Conservation (phyloP, 805 yeast species). For the Wickerhamiella sorbophila region DNA sequence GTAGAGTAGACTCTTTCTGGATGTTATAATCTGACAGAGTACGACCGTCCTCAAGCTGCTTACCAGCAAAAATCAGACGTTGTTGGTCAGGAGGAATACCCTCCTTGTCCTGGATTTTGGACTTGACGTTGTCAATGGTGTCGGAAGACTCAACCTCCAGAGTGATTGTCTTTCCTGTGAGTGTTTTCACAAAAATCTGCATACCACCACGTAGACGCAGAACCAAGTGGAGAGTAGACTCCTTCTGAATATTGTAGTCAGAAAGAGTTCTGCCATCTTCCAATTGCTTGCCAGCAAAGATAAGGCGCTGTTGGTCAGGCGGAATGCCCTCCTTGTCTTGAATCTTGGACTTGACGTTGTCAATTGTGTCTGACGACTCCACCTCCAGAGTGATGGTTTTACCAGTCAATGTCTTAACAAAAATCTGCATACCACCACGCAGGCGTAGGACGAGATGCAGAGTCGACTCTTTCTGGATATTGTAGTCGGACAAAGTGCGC, state of each 20-base stretch:
- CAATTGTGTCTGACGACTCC: constrained; percentile 97
- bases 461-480: constrained; percentile 99
- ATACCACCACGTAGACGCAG: constrained; percentile 97
- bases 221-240: constrained; percentile 92
- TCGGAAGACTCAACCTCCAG: constrained; percentile 86
- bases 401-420: constrained; percentile 88
- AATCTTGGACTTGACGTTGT: constrained; percentile 96
- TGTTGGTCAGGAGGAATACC: constrained; percentile 97
- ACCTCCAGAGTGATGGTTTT: constrained; percentile 82
- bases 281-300: constrained; percentile 99
- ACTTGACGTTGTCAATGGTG: constrained; percentile 88
- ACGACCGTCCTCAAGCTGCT: constrained; percentile 93
- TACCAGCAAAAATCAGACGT: constrained; percentile 90
- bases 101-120: constrained; percentile 92
- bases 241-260: constrained; percentile 99
- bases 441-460: constrained; percentile 90
- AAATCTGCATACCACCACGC: constrained; percentile 60
- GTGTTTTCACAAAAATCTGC: constrained; percentile 84
- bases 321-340: constrained; percentile 99
- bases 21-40: constrained; percentile 89
- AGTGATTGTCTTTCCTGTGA: constrained; percentile 84
- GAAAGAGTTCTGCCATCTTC: constrained; percentile 98
- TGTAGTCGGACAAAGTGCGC: constrained; percentile 97
- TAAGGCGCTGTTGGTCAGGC: constrained; percentile 98
- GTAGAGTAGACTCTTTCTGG: constrained; percentile 83